Evolutionary conservation across 2,329 filamentous ascomycete species (phyloP).

Genomic region (Pyrenophora tritici-repentis): DNA sequence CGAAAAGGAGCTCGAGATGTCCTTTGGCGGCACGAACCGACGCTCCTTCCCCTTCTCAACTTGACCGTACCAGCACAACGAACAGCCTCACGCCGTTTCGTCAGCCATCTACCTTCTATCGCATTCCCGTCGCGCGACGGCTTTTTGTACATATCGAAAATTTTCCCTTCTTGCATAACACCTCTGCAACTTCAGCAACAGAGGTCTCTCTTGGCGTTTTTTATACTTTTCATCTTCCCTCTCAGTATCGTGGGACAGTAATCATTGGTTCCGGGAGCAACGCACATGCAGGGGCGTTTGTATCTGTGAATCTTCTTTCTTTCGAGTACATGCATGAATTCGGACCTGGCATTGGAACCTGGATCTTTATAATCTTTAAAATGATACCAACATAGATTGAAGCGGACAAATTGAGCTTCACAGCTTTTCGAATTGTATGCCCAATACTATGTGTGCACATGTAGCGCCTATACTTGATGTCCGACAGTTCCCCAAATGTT

Average conservation of each 20-base stretch:
- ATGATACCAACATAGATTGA: constrained; percentile 6
- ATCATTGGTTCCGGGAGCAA: background rate
- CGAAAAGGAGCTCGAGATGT: constrained; percentile 42
- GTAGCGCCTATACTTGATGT: too few relatives aligned
- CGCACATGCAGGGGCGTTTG: background rate
- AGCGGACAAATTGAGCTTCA: background rate
- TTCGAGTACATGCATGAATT: background rate
- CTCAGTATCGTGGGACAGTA: too few relatives aligned
- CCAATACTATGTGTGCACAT: too few relatives aligned
- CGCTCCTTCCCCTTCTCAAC: constrained; percentile 15
- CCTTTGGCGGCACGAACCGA: constrained; percentile 26
- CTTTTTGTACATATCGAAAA: constrained; percentile 10
- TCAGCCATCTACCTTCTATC: background rate
- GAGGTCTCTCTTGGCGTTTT: too few relatives aligned
- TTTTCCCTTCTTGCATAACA: background rate
- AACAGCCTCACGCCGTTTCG: background rate
- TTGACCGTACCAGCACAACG: background rate
- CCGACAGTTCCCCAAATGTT: too few relatives aligned
- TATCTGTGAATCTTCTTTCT: background rate
- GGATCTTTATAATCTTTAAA: background rate
- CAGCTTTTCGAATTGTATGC: background rate
- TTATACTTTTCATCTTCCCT: too few relatives aligned
- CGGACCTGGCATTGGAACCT: background rate
- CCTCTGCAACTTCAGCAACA: background rate
- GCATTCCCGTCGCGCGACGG: background rate